Evolutionary conservation across 2,329 filamentous ascomycete species (phyloP).

Genomic region (Rutstroemia sp.): DNA sequence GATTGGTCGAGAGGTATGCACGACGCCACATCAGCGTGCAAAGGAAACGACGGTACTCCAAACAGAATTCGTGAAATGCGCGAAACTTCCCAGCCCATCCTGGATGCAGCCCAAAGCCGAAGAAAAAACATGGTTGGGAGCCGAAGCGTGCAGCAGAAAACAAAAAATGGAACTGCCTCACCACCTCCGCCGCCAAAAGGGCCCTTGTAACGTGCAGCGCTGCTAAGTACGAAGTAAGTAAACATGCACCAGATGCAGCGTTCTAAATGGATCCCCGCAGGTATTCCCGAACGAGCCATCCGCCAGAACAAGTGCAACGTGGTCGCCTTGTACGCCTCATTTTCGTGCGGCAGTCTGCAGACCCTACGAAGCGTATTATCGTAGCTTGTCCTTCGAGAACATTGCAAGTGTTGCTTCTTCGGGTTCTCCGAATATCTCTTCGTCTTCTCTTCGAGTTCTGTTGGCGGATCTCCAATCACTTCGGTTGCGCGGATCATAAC

Average conservation of each 20-base stretch:
- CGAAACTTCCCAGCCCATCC: constrained; percentile 18
- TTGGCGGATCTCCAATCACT: neutral
- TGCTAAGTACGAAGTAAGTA: neutral
- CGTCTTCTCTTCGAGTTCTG: no score
- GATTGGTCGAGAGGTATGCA: constrained; percentile 22
- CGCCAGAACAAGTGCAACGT: constrained; percentile 25
- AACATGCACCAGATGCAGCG: neutral
- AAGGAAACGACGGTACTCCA: constrained; percentile 14
- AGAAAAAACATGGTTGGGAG: constrained; percentile 1
- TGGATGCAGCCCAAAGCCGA: constrained; percentile 19
- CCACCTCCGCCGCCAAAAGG: neutral
- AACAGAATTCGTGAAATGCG: constrained; percentile 15
- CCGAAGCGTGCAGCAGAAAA: constrained; percentile 3
- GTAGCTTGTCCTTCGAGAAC: no score
- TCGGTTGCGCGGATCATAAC: neutral
- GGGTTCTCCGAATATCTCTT: no score
- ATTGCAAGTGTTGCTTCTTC: neutral
- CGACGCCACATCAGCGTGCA: constrained; percentile 27
- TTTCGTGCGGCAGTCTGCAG: neutral
- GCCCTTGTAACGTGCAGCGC: constrained; percentile 1
- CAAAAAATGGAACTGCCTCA: neutral
- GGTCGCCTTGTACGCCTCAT: constrained; percentile 26
- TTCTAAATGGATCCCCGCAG: neutral
- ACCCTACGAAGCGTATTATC: neutral
- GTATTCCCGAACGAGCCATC: constrained; percentile 12